phyloP scores from a whole-genome alignment of 169 alveolate species.

The Plasmodium fragile region DNA sequence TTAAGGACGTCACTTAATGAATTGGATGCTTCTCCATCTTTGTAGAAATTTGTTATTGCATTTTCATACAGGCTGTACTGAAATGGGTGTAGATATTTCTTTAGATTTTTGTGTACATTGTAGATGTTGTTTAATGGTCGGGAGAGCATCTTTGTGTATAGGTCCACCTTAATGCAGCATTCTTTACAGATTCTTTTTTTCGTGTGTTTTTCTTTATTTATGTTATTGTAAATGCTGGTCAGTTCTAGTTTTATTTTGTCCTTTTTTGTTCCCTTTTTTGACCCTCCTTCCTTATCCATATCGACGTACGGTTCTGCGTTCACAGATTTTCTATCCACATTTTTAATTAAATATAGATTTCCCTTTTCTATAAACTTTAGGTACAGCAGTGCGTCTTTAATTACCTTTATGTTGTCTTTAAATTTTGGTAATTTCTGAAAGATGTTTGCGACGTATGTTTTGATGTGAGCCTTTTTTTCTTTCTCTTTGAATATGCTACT shows the following conservation, averaged over 20 bases:
- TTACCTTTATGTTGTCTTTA: slow-evolving; percentile 53
- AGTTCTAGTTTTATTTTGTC: slow-evolving; percentile 53
- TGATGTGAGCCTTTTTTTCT: slow-evolving; percentile 49
- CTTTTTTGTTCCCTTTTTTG: slow-evolving; percentile 60
- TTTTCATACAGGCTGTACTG: slow-evolving; percentile 70
- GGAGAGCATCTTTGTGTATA: slow-evolving; percentile 59
- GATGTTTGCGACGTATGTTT: slow-evolving; percentile 41
- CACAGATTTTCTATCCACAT: slow-evolving; percentile 38
- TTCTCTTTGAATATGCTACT: slow-evolving; percentile 56
- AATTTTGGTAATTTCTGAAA: slow-evolving; percentile 67
- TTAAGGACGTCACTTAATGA: slow-evolving; percentile 48
- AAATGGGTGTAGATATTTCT: slow-evolving; percentile 62
- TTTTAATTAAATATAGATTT: slow-evolving; percentile 61
- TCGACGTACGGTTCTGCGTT: slow-evolving; percentile 68
- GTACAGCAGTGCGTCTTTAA: slow-evolving; percentile 67
- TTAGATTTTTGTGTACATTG: slow-evolving; percentile 54
- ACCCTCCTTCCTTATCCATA: slow-evolving; percentile 27
- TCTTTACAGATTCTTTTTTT: slow-evolving; percentile 75
- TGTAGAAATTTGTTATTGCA: slow-evolving; percentile 48
- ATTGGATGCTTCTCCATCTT: slow-evolving; percentile 58
- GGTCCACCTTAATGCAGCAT: slow-evolving; percentile 63
- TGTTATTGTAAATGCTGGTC: slow-evolving; percentile 63
- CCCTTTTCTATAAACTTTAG: slow-evolving; percentile 73
- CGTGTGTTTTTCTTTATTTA: slow-evolving; percentile 73
- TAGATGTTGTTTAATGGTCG: slow-evolving; percentile 59